phyloP scores from a whole-genome alignment of 768 basidiomycete genomes.

The Scleroderma citrinum region DNA sequence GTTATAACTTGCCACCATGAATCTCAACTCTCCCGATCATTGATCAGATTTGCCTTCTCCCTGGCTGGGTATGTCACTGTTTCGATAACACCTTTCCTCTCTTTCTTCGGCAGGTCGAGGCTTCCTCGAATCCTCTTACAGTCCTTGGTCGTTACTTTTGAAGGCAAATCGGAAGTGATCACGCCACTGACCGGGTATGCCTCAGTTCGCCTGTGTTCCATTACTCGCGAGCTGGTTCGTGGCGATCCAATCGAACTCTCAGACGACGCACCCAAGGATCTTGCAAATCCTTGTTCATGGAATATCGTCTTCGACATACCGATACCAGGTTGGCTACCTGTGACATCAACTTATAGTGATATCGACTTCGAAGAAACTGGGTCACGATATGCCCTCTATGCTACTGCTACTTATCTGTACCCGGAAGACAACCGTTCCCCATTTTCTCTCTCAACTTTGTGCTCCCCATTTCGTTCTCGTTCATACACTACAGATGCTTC shows the following conservation, averaged over 20 bases:
- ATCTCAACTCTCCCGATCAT: conserved; percentile 4
- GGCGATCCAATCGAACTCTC: conserved; percentile 52
- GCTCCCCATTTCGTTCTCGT: conserved; percentile 48
- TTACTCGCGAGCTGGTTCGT: conserved; percentile 53
- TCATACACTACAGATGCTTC: conserved; percentile 35
- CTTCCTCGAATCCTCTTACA: conserved; percentile 52
- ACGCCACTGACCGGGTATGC: conserved; percentile 62
- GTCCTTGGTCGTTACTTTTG: conserved; percentile 72
- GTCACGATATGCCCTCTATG: conserved; percentile 60
- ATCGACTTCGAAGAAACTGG: conserved; percentile 40
- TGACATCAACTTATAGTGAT: conserved; percentile 44
- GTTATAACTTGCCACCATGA: conserved; percentile 3
- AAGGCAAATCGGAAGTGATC: conserved; percentile 78
- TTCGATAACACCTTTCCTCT: conserved; percentile 50
- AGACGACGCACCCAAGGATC: conserved; percentile 59
- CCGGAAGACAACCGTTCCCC: conserved; percentile 36
- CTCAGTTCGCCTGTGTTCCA: conserved; percentile 58
- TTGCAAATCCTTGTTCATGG: conserved; percentile 53
- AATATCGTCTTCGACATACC: conserved; percentile 75
- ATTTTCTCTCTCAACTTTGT: conserved; percentile 50
- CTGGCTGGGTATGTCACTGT: conserved; percentile 77
- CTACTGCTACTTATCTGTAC: conserved; percentile 54
- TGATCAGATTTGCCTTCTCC: conserved; percentile 73
- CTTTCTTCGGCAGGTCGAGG: conserved; percentile 47
- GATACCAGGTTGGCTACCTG: conserved; percentile 89